These are phyloP conservation scores for Beauveria caledonica DNA, from an alignment of 2,329 filamentous ascomycete genomes.

Conservation along the genomic window DNA sequence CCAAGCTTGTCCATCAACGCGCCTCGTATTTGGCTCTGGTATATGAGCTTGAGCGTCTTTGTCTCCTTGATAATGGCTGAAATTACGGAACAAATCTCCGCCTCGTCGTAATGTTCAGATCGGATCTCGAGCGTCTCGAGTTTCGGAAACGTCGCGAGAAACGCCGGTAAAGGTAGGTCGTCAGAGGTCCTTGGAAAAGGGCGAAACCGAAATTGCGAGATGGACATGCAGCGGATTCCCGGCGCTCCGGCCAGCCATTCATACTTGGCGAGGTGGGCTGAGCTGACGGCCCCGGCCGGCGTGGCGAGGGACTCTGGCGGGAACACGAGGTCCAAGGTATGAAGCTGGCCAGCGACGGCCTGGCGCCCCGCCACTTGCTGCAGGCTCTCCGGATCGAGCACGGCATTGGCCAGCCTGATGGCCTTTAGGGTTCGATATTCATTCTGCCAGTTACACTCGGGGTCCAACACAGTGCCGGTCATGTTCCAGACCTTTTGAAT, in stretches of 20 bases:
- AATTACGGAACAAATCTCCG: slow-evolving; percentile 23
- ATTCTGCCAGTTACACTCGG: slow-evolving; percentile 2
- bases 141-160: slow-evolving; percentile 29
- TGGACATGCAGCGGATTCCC: slow-evolving; percentile 26
- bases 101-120: slow-evolving; percentile 22
- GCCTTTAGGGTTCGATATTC: slow-evolving; percentile 8
- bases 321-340: slow-evolving; percentile 29
- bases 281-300: slow-evolving; percentile 19
- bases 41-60: slow-evolving; percentile 25
- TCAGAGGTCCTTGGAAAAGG: slow-evolving; percentile 20
- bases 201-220: slow-evolving; percentile 28
- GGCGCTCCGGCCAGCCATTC: slow-evolving; percentile 28
- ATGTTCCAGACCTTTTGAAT: slow-evolving; percentile 8
- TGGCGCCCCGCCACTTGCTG: slow-evolving; percentile 19
- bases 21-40: slow-evolving; percentile 25
- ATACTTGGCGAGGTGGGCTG: slow-evolving; percentile 23
- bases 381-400: slow-evolving; percentile 19
- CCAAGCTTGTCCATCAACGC: slow-evolving; percentile 23
- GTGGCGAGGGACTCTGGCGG: slow-evolving; percentile 19
- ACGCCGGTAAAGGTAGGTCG: slow-evolving; percentile 24
- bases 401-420: slow-evolving; percentile 21
- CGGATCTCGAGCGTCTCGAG: slow-evolving; percentile 29
- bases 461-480: slow-evolving; percentile 4
- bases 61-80: slow-evolving; percentile 22
- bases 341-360: slow-evolving; percentile 21